Evolutionary conservation across 306 rosid genomes (phyloP), one percentile per base, ranked within the genome.

Genomic region (Lathyrus aphaca): DNA sequence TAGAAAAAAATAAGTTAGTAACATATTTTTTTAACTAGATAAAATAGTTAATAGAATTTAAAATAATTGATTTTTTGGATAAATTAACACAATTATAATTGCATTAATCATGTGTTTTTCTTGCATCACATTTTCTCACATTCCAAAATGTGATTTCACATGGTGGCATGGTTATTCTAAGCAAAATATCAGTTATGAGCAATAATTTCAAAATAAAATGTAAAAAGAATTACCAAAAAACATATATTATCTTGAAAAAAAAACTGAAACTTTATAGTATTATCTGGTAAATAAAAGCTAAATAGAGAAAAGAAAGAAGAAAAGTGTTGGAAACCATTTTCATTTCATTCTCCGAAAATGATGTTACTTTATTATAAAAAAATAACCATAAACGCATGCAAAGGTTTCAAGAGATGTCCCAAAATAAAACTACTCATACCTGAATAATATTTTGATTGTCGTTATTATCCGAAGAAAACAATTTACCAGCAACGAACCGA

Each of bases 371-470:
- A 25, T 40, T 68, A 19, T 51, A 8, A 8, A 11, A 18, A 54
- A 25, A 63, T 17, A 62, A 68, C 29, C 54, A 16, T 3, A 48
- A 46, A 64, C 35, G 43, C 81, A 80, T 69, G 58, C 68, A 80
- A 66, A 15, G 46, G 43, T 15, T 43, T 43, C 39, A 3, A 62
- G 50, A 38, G 12, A 18, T 39, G 43, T 38, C 30, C 48, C 42
- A 16, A 42, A 44, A 69, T 17, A 51, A 44, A 69, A 18, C 59
- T 29, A 8, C 42, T 32, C 37, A 58, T 85, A 87, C 81, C 42
- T 84, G 80, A 60, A 82, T 69, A 25, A 82, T 50, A 5, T 82
- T 82, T 53, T 35, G 74, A 14, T 76, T 72, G 0, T 60, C 49
- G 1, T 55, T 53, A 43, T 69, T 44, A 11, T 51, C 46, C 9